phyloP scores from a whole-genome alignment of 176 grass and related monocot species.

The Juncus effusus region DNA sequence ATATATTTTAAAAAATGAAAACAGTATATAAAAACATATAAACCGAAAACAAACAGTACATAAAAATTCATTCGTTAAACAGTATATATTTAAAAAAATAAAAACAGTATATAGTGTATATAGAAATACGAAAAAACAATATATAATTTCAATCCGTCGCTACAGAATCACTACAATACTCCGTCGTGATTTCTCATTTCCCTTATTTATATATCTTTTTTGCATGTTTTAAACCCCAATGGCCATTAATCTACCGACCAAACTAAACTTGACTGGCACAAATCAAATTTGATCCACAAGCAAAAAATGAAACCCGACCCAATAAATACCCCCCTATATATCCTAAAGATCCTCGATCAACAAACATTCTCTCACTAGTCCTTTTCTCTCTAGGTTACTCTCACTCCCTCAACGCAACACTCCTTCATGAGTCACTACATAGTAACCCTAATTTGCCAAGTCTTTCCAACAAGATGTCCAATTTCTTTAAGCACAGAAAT shows the following conservation, averaged over 20 bases:
- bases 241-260: slow-evolving; percentile 2
- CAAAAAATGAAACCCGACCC: slow-evolving; percentile 8
- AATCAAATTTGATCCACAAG: neutral
- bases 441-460: slow-evolving; percentile 11
- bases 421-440: slow-evolving; percentile 15
- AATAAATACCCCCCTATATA: neutral
- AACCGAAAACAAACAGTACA: no score
- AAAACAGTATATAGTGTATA: no score
- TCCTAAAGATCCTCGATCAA: neutral
- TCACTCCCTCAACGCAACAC: neutral
- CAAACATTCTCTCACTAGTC: slow-evolving; percentile 9
- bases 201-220: neutral
- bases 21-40: no score
- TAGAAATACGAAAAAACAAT: no score
- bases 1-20: no score
- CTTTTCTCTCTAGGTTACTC: slow-evolving; percentile 1
- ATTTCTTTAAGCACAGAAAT: slow-evolving; percentile 1
- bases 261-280: neutral
- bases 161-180: no score
- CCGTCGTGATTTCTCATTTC: no score
- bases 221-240: neutral
- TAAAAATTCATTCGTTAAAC: no score
- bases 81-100: no score
- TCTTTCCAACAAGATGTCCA: slow-evolving; percentile 10
- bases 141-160: no score